Evolutionary conservation across 371 early-diverging fungal species (phyloP), one percentile per base, ranked within the genome.

Genomic region (Syncephalis fuscata): DNA sequence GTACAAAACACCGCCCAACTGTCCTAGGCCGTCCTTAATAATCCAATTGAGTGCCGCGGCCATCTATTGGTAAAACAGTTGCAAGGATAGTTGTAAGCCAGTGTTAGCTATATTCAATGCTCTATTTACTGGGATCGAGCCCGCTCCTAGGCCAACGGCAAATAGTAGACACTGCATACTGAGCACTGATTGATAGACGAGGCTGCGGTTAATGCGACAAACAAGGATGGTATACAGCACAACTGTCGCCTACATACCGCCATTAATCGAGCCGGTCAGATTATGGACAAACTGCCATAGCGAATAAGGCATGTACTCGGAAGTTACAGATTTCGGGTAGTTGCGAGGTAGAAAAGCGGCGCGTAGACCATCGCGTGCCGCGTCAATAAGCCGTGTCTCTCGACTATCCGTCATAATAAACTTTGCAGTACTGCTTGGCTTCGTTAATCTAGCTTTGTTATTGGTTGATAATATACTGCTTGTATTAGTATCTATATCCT

Each of bases 41-140:
- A 85, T 73, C 87, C 87, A 87, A 57, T 81, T 86, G 27, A 84
- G 68, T 0, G 85, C 77, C 0, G 85, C 87, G 5, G 86, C 80
- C 52, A 78, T 56, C 63, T 63, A 53, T 53, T 16, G 22, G 8
- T 11, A 38, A 4, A 24, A 16, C 37, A 4, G 9, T 14, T 7
- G n/a, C 8, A 46, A n/a, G 21, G 0, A 40, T 49, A 49, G 26
- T 39, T 47, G 45, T 38, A 10, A 39, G 27, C 43, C 16, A n/a
- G 37, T 43, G 39, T 25, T 17, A 41, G 15, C 16, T 38, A 44
- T 11, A 25, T 15, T 10, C 7, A 20, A 36, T 21, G 24, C 16
- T 16, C 17, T 19, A 45, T 48, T 49, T 44, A 64, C 59, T 2
- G 78, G 76, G 20, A 76, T 66, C 17, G 75, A 66, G 17, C 74